phyloP scores from a whole-genome alignment of 1,284 basidiomycete species.

The Trametes hirsuta region DNA sequence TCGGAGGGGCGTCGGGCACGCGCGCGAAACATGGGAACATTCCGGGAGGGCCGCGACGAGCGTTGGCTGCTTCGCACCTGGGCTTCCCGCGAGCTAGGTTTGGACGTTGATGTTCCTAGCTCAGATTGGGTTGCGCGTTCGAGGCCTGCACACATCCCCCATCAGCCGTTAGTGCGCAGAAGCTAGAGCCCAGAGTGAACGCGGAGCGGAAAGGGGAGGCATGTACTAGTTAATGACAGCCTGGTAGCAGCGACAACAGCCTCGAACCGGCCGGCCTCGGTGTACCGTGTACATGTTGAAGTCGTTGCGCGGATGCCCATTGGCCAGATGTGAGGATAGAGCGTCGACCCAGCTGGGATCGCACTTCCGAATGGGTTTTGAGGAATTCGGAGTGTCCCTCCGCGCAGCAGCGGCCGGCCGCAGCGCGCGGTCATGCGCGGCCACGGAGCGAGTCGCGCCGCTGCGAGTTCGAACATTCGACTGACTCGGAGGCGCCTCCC shows the following conservation, averaged over 20 bases:
- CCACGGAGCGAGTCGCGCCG: neutral
- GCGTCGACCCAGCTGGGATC: neutral
- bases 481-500: neutral
- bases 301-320: neutral
- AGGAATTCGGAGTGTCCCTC: neutral
- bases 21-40: constrained; percentile 2
- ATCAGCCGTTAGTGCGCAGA: neutral
- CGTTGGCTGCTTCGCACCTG: neutral
- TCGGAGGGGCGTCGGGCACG: neutral
- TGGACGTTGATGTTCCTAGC: neutral
- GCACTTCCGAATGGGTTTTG: neutral
- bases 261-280: too few species aligned
- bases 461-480: too few species aligned
- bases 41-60: neutral
- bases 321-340: neutral
- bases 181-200: neutral
- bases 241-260: too few species aligned
- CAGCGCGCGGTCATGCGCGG: neutral
- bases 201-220: too few species aligned
- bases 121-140: constrained; percentile 8
- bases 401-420: neutral
- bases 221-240: too few species aligned
- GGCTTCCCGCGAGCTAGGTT: neutral
- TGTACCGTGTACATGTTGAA: neutral
- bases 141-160: neutral